A percentile compares a stretch with the other conserved stretches of the same genome.
phyloP scores from a whole-genome alignment of 176 grass and related monocot species.

The Ananas comosus region DNA sequence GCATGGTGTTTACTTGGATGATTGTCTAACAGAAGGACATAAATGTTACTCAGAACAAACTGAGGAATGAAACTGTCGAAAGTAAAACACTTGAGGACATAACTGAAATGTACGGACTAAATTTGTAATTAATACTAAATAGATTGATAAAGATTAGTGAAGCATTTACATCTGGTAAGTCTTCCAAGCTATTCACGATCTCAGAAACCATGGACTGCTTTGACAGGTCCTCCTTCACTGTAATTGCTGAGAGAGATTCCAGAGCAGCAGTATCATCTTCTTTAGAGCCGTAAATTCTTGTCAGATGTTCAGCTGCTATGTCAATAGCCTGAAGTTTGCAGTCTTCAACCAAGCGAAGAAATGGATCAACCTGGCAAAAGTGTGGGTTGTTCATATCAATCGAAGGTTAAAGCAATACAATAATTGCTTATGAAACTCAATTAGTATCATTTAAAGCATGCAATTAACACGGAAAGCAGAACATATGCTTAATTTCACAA shows the following conservation, averaged over 20 bases:
- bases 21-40: too few relatives aligned
- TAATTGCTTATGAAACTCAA: neutral
- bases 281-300: constrained; percentile 57
- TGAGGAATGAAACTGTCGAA: too few relatives aligned
- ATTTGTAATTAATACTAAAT: neutral
- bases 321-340: constrained; percentile 58
- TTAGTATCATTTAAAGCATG: too few relatives aligned
- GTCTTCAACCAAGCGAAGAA: constrained; percentile 80
- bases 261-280: constrained; percentile 68
- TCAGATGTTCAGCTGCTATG: constrained; percentile 17
- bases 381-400: neutral
- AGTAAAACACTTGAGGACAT: too few relatives aligned
- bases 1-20: too few relatives aligned
- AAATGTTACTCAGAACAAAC: too few relatives aligned
- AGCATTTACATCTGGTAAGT: constrained; percentile 47
- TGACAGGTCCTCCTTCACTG: constrained; percentile 45
- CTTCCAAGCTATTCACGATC: constrained; percentile 55
- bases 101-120: neutral
- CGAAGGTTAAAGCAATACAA: neutral
- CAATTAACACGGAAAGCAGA: too few relatives aligned
- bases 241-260: constrained; percentile 56
- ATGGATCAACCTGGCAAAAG: constrained; percentile 66
- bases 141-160: neutral
- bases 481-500: too few relatives aligned
- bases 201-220: constrained; percentile 62